Percentiles rank a stretch among this genome's conserved stretches.
These are phyloP conservation scores for Hirschioporus abietinus DNA, from an alignment of 768 basidiomycete genomes.

Conservation along the genomic window DNA sequence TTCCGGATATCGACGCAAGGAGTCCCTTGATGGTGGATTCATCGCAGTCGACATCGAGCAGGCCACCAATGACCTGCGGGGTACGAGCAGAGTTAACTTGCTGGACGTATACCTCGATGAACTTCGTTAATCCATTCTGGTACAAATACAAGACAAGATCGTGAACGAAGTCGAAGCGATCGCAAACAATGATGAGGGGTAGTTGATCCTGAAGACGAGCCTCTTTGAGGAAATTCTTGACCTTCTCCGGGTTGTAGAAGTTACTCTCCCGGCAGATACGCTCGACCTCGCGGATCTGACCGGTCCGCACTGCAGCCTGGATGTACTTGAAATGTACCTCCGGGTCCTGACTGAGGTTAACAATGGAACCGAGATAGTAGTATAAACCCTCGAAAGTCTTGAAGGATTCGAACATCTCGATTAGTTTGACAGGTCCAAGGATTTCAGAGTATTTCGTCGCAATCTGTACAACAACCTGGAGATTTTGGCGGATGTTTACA, in stretches of 20 bases:
- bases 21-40: conserved; percentile 92
- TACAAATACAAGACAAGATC: conserved; percentile 98
- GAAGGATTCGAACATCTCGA: conserved; percentile 97
- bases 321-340: conserved; percentile 99
- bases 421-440: conserved; percentile 92
- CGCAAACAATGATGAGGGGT: conserved; percentile 98
- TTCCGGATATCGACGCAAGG: conserved; percentile 91
- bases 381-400: conserved; percentile 98
- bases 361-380: conserved; percentile 97
- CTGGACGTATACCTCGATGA: conserved; percentile 99
- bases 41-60: conserved; percentile 97
- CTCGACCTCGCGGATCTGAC: conserved; percentile 98
- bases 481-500: conserved; percentile 95
- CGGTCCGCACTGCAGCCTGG: conserved; percentile 95
- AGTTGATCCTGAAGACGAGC: conserved; percentile 95
- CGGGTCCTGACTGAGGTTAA: conserved; percentile 92
- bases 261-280: conserved; percentile 98
- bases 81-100: conserved; percentile 96
- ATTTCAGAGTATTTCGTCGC: conserved; percentile 99
- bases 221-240: conserved; percentile 99
- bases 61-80: conserved; percentile 93
- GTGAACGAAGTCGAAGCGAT: conserved; percentile 99
- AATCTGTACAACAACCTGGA: conserved; percentile 94
- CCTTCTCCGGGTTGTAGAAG: conserved; percentile 97
- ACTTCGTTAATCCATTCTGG: conserved; percentile 93